These are phyloP conservation scores for Aureobasidium sp. DNA, from an alignment of 2,329 filamentous ascomycete genomes.

Conservation along the genomic window DNA sequence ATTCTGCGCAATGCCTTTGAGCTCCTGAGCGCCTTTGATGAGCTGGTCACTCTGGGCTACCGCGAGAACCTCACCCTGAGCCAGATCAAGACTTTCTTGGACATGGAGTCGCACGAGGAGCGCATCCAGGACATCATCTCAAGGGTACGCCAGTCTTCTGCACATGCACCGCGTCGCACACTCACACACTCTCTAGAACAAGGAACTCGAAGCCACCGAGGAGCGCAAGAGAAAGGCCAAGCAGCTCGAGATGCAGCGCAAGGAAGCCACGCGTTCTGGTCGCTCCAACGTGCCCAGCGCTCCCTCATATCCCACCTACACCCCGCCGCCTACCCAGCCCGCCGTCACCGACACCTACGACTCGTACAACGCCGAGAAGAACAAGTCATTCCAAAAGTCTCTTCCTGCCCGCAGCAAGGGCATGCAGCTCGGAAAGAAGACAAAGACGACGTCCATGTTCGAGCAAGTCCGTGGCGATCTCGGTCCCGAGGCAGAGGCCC, in stretches of 20 bases:
- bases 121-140: constrained; percentile 97
- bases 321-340: constrained; percentile 65
- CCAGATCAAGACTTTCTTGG: constrained; percentile 98
- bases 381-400: constrained; percentile 71
- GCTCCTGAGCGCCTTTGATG: constrained; percentile 90
- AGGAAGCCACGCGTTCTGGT: constrained; percentile 67
- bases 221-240: constrained; percentile 98
- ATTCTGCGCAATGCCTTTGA: constrained; percentile 94
- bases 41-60: constrained; percentile 92
- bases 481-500: constrained; percentile 71
- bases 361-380: constrained; percentile 94
- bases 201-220: constrained; percentile 94
- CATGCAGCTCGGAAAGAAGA: constrained; percentile 99
- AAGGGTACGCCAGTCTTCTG: constrained; percentile 47
- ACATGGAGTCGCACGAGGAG: constrained; percentile 99
- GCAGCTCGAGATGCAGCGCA: constrained; percentile 97
- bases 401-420: constrained; percentile 77
- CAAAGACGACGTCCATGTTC: constrained; percentile 94
- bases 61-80: constrained; percentile 90
- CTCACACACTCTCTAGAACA: constrained; percentile 56
- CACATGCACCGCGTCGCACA: background rate
- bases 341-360: constrained; percentile 77
- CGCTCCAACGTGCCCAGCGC: constrained; percentile 50
- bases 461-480: constrained; percentile 89
- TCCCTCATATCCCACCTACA: constrained; percentile 83